Conservation (phyloP, 805 yeast genomes). For the Lipomyces yamanashiensis region DNA sequence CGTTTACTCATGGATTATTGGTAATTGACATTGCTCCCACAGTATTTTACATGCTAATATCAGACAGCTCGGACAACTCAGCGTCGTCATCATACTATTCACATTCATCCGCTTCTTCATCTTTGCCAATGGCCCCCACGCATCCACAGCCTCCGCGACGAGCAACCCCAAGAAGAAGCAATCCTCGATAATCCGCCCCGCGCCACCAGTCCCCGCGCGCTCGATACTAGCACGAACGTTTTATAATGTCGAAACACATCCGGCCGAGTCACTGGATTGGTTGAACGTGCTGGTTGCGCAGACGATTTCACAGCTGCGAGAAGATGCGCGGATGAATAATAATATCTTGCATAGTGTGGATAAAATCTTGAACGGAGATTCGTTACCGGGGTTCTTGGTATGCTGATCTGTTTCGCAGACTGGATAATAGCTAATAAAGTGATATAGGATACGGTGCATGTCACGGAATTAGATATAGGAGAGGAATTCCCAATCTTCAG, state of each 20-base stretch:
- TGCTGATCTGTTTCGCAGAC: background rate
- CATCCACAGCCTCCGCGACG: slow-evolving; percentile 1
- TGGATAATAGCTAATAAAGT: too few species aligned
- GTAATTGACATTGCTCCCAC: slow-evolving; percentile 9
- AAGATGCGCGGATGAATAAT: slow-evolving; percentile 85
- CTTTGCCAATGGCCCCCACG: slow-evolving; percentile 44
- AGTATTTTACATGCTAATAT: background rate
- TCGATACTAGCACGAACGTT: slow-evolving; percentile 85
- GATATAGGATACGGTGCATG: slow-evolving; percentile 61
- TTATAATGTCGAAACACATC: slow-evolving; percentile 85
- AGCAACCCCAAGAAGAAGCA: slow-evolving; percentile 27
- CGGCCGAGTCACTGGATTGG: slow-evolving; percentile 94
- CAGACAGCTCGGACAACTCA: slow-evolving; percentile 47
- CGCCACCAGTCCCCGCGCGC: slow-evolving; percentile 37
- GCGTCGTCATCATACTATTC: slow-evolving; percentile 47
- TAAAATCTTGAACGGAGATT: slow-evolving; percentile 62
- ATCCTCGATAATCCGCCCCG: slow-evolving; percentile 35
- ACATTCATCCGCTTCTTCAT: slow-evolving; percentile 49
- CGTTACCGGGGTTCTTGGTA: slow-evolving; percentile 72
- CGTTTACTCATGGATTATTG: slow-evolving; percentile 40
- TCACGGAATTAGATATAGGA: slow-evolving; percentile 90
- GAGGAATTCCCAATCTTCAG: slow-evolving; percentile 94
- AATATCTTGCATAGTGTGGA: slow-evolving; percentile 81
- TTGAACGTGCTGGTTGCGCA: slow-evolving; percentile 93
- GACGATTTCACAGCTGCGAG: slow-evolving; percentile 79